Evolutionary conservation across 495 filamentous ascomycete species (phyloP).

Genomic region (Penicillium subrubescens): DNA sequence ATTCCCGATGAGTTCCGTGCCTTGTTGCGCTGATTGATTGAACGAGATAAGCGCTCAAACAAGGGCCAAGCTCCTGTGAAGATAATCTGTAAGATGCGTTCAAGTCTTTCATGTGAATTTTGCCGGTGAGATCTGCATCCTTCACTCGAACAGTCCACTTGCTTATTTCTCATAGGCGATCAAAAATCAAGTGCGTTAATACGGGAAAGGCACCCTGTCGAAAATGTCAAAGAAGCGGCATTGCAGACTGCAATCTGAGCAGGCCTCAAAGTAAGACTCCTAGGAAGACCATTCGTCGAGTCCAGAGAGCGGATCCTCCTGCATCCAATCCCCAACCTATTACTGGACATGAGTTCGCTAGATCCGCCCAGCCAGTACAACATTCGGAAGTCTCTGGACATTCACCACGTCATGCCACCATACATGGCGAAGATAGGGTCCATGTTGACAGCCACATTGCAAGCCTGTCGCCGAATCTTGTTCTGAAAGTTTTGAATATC

Average conservation of each 20-base stretch:
- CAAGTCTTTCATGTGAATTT: constrained; percentile 23
- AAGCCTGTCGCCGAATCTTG: constrained; percentile 1
- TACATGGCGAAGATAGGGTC: background rate
- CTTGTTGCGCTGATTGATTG: background rate
- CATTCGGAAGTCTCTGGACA: background rate
- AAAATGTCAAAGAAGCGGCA: constrained; percentile 19
- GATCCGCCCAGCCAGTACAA: background rate
- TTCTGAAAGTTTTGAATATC: constrained; percentile 22
- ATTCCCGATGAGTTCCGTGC: constrained; percentile 1
- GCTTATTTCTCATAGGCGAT: constrained; percentile 8
- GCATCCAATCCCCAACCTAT: background rate
- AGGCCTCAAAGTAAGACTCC: constrained; percentile 10
- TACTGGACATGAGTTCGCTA: constrained; percentile 1
- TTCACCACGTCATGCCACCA: background rate
- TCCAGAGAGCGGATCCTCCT: background rate
- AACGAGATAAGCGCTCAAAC: background rate
- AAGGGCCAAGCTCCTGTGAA: background rate
- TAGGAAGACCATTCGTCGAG: background rate
- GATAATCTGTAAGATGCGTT: constrained; percentile 8
- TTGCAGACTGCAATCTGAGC: constrained; percentile 16
- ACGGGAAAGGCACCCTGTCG: constrained; percentile 20
- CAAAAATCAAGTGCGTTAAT: constrained; percentile 27
- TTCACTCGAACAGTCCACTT: background rate
- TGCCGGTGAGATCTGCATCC: constrained; percentile 11
- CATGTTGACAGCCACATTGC: constrained; percentile 11